These are phyloP conservation scores for Cladosporium oxysporum DNA, from an alignment of 2,329 filamentous ascomycete species.

Conservation along the genomic window DNA sequence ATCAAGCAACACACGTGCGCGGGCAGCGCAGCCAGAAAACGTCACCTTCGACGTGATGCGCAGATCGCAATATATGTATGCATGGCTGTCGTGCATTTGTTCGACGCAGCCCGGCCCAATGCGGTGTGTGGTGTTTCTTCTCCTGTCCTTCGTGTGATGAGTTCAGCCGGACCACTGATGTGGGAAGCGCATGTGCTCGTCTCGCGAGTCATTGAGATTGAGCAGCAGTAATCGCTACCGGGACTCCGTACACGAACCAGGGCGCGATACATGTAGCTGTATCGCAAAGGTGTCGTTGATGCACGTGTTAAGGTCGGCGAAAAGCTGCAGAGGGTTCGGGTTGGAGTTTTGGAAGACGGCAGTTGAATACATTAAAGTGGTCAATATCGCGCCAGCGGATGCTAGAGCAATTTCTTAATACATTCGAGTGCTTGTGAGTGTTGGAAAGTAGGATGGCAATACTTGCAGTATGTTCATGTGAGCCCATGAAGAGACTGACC, in stretches of 20 bases:
- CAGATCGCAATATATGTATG: constrained; percentile 3
- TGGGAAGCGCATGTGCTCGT: too few species aligned
- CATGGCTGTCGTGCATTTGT: not conserved
- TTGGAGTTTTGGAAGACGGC: not conserved
- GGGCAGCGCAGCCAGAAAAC: not conserved
- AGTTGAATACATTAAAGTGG: not conserved
- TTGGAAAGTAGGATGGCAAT: not conserved
- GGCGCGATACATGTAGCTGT: not conserved
- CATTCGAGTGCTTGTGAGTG: not conserved
- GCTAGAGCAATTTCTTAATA: not conserved
- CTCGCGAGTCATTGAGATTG: too few species aligned
- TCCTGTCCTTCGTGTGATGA: not conserved
- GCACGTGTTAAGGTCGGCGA: not conserved
- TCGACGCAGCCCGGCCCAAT: not conserved
- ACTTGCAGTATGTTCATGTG: not conserved
- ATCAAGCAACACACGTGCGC: not conserved
- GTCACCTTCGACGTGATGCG: not conserved
- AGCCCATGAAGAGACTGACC: not conserved
- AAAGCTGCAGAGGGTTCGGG: not conserved
- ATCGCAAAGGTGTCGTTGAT: not conserved
- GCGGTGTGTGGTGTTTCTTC: not conserved
- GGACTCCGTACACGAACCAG: too few species aligned
- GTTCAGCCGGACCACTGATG: too few species aligned
- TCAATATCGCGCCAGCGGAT: not conserved
- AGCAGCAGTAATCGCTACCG: too few species aligned